These are phyloP conservation scores for Intubia oerlemansii DNA, from an alignment of 2,329 filamentous ascomycete genomes.

Conservation along the genomic window DNA sequence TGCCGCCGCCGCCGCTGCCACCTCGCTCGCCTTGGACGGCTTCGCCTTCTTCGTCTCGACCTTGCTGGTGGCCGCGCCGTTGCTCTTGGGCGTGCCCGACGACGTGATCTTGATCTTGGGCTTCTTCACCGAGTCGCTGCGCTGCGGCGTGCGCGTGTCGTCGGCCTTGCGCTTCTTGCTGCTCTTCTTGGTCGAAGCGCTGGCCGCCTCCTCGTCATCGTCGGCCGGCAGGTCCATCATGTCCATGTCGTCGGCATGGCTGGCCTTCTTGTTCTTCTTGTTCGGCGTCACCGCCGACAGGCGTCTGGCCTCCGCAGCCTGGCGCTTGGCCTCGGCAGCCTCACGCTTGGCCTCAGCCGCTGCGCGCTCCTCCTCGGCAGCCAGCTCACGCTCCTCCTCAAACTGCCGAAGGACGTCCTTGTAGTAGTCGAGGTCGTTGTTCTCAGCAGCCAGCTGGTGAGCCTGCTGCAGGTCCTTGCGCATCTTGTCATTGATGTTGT, in stretches of 20 bases:
- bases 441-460: constrained; percentile 59
- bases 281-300: too few species aligned
- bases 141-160: constrained; percentile 17
- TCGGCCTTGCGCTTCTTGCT: constrained; percentile 84
- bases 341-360: constrained; percentile 9
- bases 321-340: constrained; percentile 14
- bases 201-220: constrained; percentile 22
- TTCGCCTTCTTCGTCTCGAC: constrained; percentile 16
- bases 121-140: constrained; percentile 43
- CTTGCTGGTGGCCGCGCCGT: constrained; percentile 21
- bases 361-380: constrained; percentile 25
- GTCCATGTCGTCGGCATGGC: constrained; percentile 38
- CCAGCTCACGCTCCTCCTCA: constrained; percentile 40
- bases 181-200: constrained; percentile 24
- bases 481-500: constrained; percentile 53
- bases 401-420: constrained; percentile 58
- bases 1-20: constrained; percentile 25
- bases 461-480: constrained; percentile 60
- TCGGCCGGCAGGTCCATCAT: constrained; percentile 32
- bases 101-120: constrained; percentile 43
- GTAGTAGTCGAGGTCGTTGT: constrained; percentile 60
- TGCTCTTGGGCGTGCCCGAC: constrained; percentile 25
- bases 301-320: constrained; percentile 12
- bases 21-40: constrained; percentile 14
- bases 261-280: constrained; percentile 27